Evolutionary conservation across 805 yeast species (phyloP), one percentile per base, ranked within the genome.

Genomic region (Wickerhamiella lipophila): DNA sequence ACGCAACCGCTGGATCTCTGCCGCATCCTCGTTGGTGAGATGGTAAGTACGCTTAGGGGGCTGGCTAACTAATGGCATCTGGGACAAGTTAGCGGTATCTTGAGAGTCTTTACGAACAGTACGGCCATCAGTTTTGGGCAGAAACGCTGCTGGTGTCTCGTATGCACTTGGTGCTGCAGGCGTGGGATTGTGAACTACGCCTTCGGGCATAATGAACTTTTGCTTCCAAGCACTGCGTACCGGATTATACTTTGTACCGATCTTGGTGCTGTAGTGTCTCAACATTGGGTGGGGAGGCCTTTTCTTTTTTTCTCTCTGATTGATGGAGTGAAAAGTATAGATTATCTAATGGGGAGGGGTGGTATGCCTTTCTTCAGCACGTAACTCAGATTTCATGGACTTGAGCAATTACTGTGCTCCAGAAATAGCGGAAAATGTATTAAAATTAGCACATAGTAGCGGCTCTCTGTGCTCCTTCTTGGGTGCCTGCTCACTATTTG

Each of bases 61-160:
- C 12, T 58, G 56, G 21, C 59, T 46, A 11, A 67, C 63, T 6
- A 67, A 61, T 21, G 76, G 77, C 59, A 58, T 60, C 50, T 42
- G 46, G 49, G 2, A 52, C 59, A 29, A 13, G 32, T 29, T 13
- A 36, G 54, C 53, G 49, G 43, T 52, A n/a, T 52, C 48, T 47
- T 56, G 42, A 8, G 54, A 47, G 27, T 63, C 68, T 52, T 55
- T 58, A 27, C 49, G 40, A 2, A 62, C 65, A 47, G 71, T 69
- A 55, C 92, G 73, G 39, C 78, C 76, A 59, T 83, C 85, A 38
- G 63, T 64, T 5, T 65, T 54, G 9, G 92, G 86, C 50, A 84
- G 63, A 61, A 84, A 84, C 2, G 79, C 77, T 47, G 70, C 71
- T 15, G 94, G 94, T 2, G 92, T 79, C 61, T 68, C 73, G 63